Base-by-base conservation (phyloP, 2,329 filamentous ascomycete genomes). In the Neospermospora avenae region DNA sequence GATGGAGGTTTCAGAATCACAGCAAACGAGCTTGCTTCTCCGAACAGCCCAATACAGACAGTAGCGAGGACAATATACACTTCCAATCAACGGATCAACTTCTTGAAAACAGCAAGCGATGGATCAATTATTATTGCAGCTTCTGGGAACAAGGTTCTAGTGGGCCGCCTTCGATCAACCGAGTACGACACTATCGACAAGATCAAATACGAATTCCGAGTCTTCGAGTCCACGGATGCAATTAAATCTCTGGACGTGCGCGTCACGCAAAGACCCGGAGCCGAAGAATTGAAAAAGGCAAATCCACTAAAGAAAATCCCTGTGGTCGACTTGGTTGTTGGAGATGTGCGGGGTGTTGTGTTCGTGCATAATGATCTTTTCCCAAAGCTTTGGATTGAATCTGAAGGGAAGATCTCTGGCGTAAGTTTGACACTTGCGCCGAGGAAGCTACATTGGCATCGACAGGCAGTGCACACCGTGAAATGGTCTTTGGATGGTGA, bases 401-500 rank as follows among this genome's bases (percentile, higher is more conserved):
- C 78, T 74, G 72, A 48, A 37, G 62, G 65, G 25, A 63, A 51
- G 24, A n/a, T 63, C 35, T 58, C 65, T 39, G 68, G 64, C n/a
- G 62, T 70, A 8, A 73, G 55, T 73, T 31, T 57, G 39, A 13
- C 48, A 24, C 77, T 70, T 77, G 78, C 67, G 74, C 83, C 42
- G 35, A 85, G 87, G 59, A 89, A 88, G 64, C 80, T 93, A 56
- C 95, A 98, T 74, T 99, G 95, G 95, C 95, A 99, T 74, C 84
- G 92, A 68, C 86, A 87, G 67, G 84, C 88, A 52, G 92, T 97
- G 8, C 87, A 89, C 68, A 83, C 90, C 10, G 81, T 96, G 60
- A 96, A 95, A 74, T 98, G 93, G 90, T 97, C 95, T 14, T 81
- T 81, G 67, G 95, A 99, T 80, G 93, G 93, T 91, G 81, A 71